Base-by-base conservation (phyloP, 257 asterid genomes). In the Plantago major region DNA sequence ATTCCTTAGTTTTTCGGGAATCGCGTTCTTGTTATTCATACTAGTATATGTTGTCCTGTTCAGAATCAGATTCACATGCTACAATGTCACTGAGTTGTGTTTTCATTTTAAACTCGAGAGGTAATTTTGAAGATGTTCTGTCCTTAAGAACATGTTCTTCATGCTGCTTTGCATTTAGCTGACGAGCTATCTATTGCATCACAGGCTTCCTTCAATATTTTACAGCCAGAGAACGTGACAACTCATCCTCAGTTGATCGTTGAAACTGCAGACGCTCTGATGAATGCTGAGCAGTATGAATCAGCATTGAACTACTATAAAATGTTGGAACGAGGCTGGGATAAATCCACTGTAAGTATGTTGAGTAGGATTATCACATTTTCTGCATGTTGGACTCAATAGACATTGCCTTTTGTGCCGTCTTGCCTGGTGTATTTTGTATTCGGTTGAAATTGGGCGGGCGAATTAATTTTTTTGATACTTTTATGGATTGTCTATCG, bases 241-340 rank as follows among this genome's bases (percentile, higher is more conserved):
- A 52, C 58, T 59, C 42, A 43, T 17, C 17, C 10, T 12, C 40
- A 47, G 6, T 18, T 59, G 33, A 59, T 59, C 47, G 17, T 42
- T 6, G 49, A 59, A 50, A 52, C 43, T 47, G 64, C 64, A 12
- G 33, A 59, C 64, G 19, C 52, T 42, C 43, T 42, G 49, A 44
- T 59, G 64, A 47, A 22, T 43, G 47, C 47, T 19, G 37, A 59
- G n/a, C 64, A 59, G 40, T 59, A 59, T 22, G 64, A 59, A 44
- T 42, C 52, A 17, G 64, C 64, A 19, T 19, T 59, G 52, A 59
- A 59, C 33, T 59, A 59, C 48, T 43, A 42, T 19, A 59, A 19
- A 26, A 43, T 59, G 64, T 59, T 22, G 13, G 53, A 42, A 42
- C 42, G 19, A 42, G 16, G 46, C 37, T 30, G 37, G 10, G 18